Conservation (phyloP, 2,329 filamentous ascomycete genomes). For the Rugonectria rugulosa region DNA sequence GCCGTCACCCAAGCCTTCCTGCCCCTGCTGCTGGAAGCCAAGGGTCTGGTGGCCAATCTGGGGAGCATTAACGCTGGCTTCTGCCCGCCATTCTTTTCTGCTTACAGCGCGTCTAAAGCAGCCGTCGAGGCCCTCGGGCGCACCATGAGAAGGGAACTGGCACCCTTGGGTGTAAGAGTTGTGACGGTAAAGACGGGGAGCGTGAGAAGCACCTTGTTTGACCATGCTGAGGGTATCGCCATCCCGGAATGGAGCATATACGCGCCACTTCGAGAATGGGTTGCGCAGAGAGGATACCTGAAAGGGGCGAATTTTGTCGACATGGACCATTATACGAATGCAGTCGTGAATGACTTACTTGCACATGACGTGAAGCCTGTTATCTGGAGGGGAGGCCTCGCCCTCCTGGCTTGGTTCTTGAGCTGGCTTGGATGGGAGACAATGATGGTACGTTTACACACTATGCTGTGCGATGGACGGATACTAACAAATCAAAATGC, state of each 20-base stretch:
- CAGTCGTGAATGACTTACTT: slow-evolving; percentile 13
- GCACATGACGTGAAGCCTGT: slow-evolving; percentile 4
- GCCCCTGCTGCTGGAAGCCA: slow-evolving; percentile 12
- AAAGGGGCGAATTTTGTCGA: not conserved
- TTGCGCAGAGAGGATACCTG: slow-evolving; percentile 6
- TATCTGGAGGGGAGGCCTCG: slow-evolving; percentile 21
- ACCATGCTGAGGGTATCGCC: slow-evolving; percentile 6
- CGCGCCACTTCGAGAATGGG: slow-evolving; percentile 6
- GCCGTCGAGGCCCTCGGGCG: slow-evolving; percentile 8
- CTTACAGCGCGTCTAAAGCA: slow-evolving; percentile 18
- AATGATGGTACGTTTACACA: slow-evolving; percentile 13
- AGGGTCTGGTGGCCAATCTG: slow-evolving; percentile 18
- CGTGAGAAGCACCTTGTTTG: slow-evolving; percentile 5
- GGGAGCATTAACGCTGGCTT: slow-evolving; percentile 8
- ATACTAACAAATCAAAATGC: slow-evolving; percentile 1
- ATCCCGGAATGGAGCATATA: slow-evolving; percentile 18
- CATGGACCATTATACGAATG: slow-evolving; percentile 7
- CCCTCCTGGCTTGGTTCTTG: slow-evolving; percentile 17
- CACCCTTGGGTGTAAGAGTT: slow-evolving; percentile 6
- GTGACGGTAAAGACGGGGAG: slow-evolving; percentile 13
- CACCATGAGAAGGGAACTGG: slow-evolving; percentile 14
- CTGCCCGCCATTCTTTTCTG: slow-evolving; percentile 4
- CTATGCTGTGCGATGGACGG: not conserved
- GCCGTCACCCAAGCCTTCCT: slow-evolving; percentile 23
- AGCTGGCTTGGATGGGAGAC: slow-evolving; percentile 22